Conservation (phyloP, 805 yeast species). For the Cyberlindnera saturnus region DNA sequence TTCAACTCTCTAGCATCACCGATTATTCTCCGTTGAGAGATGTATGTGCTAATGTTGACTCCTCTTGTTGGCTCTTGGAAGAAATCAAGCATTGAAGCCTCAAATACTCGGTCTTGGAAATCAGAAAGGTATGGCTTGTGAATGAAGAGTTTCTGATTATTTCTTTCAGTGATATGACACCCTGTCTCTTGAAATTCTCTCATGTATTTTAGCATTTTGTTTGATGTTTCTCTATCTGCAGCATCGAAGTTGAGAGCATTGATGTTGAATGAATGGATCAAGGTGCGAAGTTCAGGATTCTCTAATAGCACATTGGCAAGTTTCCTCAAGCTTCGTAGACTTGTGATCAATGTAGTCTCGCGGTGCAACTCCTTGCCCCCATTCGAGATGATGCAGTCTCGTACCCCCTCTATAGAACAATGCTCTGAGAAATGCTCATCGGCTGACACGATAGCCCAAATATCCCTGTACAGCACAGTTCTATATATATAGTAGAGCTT, state of each 20-base stretch:
- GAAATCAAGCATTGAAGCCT: conserved; percentile 3
- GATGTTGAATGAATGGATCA: conserved; percentile 2
- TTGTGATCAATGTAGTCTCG: conserved; percentile 6
- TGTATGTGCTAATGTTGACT: conserved; percentile 3
- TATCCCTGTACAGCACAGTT: conserved; percentile 8
- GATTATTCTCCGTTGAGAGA: not conserved
- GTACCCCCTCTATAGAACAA: conserved; percentile 1
- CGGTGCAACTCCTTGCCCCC: not conserved
- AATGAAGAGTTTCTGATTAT: conserved; percentile 6
- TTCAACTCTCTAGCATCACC: not conserved
- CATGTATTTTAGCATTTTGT: conserved; percentile 1
- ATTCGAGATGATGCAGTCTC: not conserved
- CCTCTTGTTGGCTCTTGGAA: not conserved
- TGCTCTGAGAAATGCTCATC: conserved; percentile 3
- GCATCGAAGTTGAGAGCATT: conserved; percentile 8
- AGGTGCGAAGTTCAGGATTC: conserved; percentile 2
- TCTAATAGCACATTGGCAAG: conserved; percentile 3
- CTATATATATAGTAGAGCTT: conserved; percentile 8
- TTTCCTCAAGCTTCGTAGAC: not conserved
- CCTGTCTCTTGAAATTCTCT: not conserved
- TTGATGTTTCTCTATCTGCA: conserved; percentile 2
- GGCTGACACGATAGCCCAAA: conserved; percentile 11
- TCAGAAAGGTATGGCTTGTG: conserved; percentile 1
- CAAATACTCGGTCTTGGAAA: conserved; percentile 1
- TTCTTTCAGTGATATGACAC: not conserved